Base-by-base conservation (phyloP, 768 basidiomycete species). In the Xerocomus spinulosus region DNA sequence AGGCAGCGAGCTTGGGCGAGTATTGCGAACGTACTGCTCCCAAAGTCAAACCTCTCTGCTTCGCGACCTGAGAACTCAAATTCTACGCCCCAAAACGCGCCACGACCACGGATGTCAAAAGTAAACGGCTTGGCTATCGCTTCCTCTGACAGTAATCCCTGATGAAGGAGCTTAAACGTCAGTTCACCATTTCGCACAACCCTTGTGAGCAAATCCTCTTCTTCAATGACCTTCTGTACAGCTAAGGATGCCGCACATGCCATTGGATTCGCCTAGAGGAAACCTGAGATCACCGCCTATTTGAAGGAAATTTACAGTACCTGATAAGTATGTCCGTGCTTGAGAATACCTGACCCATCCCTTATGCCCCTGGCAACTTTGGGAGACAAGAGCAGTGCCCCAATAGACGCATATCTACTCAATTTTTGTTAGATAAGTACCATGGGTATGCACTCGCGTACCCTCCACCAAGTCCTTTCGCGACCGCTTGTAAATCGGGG, bases 381-480 rank as follows among this genome's bases (percentile, higher is more conserved):
- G 54, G 82, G 77, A 23, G 81, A 85, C 62, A 94, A 76, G 37
- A 94, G 76, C 9, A 91, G 73, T 0, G 90, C 92, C 20, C 88
- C 89, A 48, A 95, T 88, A 28, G 86, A 72, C 13, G 81, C 85
- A 68, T 89, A 92, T 20, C 88, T 89, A 54, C 33, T 20, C 21
- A 20, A 14, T 15, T 42, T 53, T 20, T n/a, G 18, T 60, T 8
- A 51, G 33, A 53, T 42, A 26, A 40, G 33, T 18, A 24, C 36
- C 3, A 34, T 10, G 13, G n/a, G 33, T 12, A 37, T 39, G 42
- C 24, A 42, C 36, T 47, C 6, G 61, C 77, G 56, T 63, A 89
- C 82, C 92, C 92, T 68, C 90, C 92, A 40, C 89, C 91, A 7
- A 94, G 78, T 13, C 92, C 90, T 64, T 95, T 94, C 1, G 91